phyloP scores from a whole-genome alignment of 2,329 filamentous ascomycete species.

The Trichoderma lentiforme region DNA sequence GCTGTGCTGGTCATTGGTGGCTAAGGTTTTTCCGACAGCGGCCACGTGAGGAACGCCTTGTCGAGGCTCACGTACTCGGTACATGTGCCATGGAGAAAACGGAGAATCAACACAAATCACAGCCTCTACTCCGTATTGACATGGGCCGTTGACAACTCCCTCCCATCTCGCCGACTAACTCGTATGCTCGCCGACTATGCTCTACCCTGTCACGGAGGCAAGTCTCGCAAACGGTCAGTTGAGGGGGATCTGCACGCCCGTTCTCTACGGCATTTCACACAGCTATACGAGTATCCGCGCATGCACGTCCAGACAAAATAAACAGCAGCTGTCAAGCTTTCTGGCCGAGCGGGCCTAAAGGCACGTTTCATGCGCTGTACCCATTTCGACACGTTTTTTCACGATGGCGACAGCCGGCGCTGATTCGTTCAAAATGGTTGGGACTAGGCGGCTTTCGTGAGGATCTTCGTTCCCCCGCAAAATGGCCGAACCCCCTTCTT shows the following conservation, averaged over 20 bases:
- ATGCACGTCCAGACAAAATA: neutral
- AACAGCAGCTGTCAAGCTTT: neutral
- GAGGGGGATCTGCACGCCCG: neutral
- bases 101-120: neutral
- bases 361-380: conserved; percentile 8
- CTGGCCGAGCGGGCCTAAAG: neutral
- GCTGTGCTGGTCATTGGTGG: conserved; percentile 5
- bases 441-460: neutral
- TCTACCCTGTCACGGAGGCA: neutral
- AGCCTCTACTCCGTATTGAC: neutral
- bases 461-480: conserved; percentile 13
- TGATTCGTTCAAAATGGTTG: neutral
- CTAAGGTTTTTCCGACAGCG: neutral
- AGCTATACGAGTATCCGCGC: neutral
- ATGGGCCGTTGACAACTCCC: neutral
- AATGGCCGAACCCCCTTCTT: conserved; percentile 1
- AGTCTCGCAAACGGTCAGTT: neutral
- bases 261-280: neutral
- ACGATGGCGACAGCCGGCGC: neutral
- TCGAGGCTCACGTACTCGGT: neutral
- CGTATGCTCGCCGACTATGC: neutral
- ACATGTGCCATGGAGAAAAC: neutral
- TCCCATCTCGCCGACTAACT: neutral
- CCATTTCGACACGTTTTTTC: conserved; percentile 5
- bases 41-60: neutral